Evolutionary conservation across 352 stramenopile genomes (phyloP).

Genomic region (Globisporangium lucens): DNA sequence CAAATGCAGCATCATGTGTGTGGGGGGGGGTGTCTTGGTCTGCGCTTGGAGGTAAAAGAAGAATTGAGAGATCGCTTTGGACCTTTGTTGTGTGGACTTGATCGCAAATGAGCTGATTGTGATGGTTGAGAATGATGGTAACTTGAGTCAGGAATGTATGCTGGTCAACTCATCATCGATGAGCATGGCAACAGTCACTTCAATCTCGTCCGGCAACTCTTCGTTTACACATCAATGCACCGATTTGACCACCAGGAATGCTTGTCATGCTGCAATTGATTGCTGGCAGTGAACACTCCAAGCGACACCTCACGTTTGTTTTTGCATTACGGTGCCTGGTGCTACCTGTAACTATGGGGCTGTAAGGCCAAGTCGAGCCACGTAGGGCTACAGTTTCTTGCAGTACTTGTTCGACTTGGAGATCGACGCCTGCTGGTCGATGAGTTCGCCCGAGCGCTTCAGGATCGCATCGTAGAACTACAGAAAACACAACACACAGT

Average conservation of each 20-base stretch:
- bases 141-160: background rate
- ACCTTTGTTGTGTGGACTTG: background rate
- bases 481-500: no score
- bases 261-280: no score
- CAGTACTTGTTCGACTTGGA: conserved; percentile 46
- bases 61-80: background rate
- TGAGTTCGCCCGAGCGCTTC: conserved; percentile 54
- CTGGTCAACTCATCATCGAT: background rate
- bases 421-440: conserved; percentile 51
- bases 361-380: background rate
- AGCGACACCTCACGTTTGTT: background rate
- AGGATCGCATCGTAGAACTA: conserved; percentile 64
- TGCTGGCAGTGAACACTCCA: background rate
- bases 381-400: conserved; percentile 32
- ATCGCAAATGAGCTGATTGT: background rate
- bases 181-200: background rate
- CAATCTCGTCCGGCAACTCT: background rate
- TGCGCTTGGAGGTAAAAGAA: background rate
- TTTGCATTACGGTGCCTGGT: background rate
- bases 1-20: background rate
- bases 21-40: background rate
- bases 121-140: conserved; percentile 1
- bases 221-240: background rate
- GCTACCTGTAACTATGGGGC: background rate
- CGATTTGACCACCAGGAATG: no score